Evolutionary conservation across 2,329 filamentous ascomycete species (phyloP).

Genomic region (Exophiala lecanii-corni): DNA sequence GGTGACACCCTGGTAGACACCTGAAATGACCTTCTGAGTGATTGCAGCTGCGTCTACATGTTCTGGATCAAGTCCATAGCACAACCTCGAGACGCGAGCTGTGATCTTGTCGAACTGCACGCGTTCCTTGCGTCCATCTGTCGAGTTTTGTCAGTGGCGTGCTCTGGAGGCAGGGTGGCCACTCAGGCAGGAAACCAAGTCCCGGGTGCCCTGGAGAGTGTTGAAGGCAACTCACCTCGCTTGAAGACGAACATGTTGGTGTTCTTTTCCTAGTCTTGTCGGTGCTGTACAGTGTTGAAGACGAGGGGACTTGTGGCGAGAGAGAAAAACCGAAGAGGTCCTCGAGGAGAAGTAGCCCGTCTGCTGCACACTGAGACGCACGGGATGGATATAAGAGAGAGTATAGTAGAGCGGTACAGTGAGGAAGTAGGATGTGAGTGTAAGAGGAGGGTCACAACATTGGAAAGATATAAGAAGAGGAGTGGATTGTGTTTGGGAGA

Average conservation of each 20-base stretch:
- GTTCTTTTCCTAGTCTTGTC: background rate
- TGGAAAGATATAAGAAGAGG: background rate
- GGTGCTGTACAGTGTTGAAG: background rate
- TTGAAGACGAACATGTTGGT: slow-evolving; percentile 57
- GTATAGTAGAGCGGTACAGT: background rate
- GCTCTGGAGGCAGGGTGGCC: slow-evolving; percentile 15
- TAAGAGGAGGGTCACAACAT: slow-evolving; percentile 3
- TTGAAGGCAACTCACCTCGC: slow-evolving; percentile 46
- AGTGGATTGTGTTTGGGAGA: background rate
- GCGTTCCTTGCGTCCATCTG: slow-evolving; percentile 98
- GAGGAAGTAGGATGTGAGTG: background rate
- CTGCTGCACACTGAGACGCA: too few species aligned
- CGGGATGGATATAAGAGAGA: too few species aligned
- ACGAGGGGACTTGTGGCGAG: background rate
- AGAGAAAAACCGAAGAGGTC: too few species aligned
- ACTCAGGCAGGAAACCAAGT: too few species aligned
- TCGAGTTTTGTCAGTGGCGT: slow-evolving; percentile 20
- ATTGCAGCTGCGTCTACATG: slow-evolving; percentile 98
- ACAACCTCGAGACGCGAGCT: slow-evolving; percentile 91
- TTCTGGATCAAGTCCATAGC: slow-evolving; percentile 91
- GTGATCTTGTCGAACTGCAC: slow-evolving; percentile 99
- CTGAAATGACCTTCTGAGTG: slow-evolving; percentile 98
- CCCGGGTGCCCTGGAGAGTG: too few species aligned
- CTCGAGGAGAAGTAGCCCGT: too few species aligned
- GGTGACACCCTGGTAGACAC: slow-evolving; percentile 96